A percentile compares a stretch with the other conserved stretches of the same genome.
Evolutionary conservation across 2,329 filamentous ascomycete species (phyloP).

Genomic region (Aureobasidium sp.): DNA sequence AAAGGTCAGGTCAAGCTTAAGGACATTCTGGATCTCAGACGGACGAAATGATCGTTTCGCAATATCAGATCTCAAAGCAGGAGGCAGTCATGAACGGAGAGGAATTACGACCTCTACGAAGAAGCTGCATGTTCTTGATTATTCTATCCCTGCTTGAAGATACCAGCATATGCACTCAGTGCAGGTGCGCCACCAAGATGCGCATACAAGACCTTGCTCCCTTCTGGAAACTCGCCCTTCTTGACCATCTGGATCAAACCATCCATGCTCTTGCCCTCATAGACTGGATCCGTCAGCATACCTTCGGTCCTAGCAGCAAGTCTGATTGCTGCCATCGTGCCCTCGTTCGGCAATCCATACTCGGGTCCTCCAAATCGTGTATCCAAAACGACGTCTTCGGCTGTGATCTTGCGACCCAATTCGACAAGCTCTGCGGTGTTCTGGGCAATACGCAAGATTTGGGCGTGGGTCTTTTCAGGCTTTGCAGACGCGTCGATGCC

Average conservation of each 20-base stretch:
- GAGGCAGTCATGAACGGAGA: not conserved
- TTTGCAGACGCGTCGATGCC: slow-evolving; percentile 62
- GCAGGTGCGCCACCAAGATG: slow-evolving; percentile 66
- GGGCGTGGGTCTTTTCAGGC: slow-evolving; percentile 54
- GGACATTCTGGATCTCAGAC: slow-evolving; percentile 57
- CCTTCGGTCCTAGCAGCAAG: slow-evolving; percentile 62
- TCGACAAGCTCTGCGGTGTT: slow-evolving; percentile 59
- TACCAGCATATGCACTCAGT: slow-evolving; percentile 53
- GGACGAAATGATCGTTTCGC: slow-evolving; percentile 20
- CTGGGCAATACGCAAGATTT: slow-evolving; percentile 60
- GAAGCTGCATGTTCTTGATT: too few species aligned
- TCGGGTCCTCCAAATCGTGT: slow-evolving; percentile 59
- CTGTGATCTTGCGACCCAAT: slow-evolving; percentile 53
- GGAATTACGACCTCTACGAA: too few species aligned
- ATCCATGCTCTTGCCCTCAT: slow-evolving; percentile 68
- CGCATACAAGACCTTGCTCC: slow-evolving; percentile 61
- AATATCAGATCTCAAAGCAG: not conserved
- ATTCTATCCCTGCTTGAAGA: slow-evolving; percentile 15
- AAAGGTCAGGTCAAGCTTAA: slow-evolving; percentile 63
- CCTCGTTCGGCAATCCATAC: slow-evolving; percentile 61
- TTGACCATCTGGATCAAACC: slow-evolving; percentile 63
- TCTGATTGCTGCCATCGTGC: slow-evolving; percentile 61
- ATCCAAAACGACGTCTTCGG: slow-evolving; percentile 57
- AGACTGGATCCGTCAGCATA: slow-evolving; percentile 69
- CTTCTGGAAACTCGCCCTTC: slow-evolving; percentile 53